Evolutionary conservation across 1,284 basidiomycete genomes (phyloP).

Genomic region (Pisolithus thermaeus): DNA sequence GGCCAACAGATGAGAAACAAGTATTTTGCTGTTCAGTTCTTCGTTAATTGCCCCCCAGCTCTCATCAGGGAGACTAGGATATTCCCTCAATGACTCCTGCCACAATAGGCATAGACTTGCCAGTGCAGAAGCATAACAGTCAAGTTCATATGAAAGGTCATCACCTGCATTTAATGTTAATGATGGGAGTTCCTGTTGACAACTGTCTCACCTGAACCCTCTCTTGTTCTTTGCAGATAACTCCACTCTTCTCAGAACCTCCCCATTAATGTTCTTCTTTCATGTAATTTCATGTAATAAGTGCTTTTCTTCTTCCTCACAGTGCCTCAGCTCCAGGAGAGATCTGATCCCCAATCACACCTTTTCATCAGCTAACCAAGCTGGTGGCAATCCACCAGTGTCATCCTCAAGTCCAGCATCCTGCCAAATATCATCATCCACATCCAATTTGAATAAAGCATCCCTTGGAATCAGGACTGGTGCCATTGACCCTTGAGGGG

Average conservation of each 20-base stretch:
- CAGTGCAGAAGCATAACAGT: not conserved
- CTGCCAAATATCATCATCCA: constrained; percentile 12
- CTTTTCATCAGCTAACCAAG: constrained; percentile 4
- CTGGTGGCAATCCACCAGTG: not conserved
- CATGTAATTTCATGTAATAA: constrained; percentile 9
- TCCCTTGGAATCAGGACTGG: constrained; percentile 3
- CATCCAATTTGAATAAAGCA: constrained; percentile 7
- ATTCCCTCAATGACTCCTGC: not conserved
- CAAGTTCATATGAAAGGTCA: not conserved
- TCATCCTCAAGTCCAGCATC: constrained; percentile 5
- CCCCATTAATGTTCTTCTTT: constrained; percentile 7
- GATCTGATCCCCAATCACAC: not conserved
- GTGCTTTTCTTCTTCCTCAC: constrained; percentile 11
- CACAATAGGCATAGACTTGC: not conserved
- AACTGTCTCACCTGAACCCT: not conserved
- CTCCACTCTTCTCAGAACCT: constrained; percentile 11
- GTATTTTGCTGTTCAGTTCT: not conserved
- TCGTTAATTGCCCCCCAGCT: not conserved
- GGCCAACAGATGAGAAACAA: not conserved
- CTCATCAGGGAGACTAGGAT: not conserved
- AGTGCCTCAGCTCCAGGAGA: constrained; percentile 8
- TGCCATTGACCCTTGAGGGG: constrained; percentile 3
- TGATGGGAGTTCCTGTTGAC: not conserved
- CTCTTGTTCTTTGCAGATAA: not conserved
- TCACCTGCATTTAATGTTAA: not conserved